Percentiles rank a stretch among this genome's conserved stretches.
phyloP scores from a whole-genome alignment of 1,284 basidiomycete genomes.

The Somion occarium region DNA sequence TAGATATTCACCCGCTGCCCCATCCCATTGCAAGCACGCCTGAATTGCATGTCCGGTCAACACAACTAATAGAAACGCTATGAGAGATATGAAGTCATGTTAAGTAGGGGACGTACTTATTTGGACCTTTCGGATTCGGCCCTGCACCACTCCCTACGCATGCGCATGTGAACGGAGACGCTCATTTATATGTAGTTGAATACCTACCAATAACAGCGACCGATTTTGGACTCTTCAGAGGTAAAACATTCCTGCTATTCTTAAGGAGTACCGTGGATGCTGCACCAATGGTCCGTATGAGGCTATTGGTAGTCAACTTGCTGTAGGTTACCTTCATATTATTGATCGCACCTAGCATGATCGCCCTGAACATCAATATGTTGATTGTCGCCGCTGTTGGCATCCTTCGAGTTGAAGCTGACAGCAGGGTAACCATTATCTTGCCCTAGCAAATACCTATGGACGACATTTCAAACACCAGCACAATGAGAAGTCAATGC shows the following conservation, averaged over 20 bases:
- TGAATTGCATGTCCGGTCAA: conserved; percentile 42
- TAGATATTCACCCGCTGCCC: conserved; percentile 37
- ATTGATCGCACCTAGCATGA: conserved; percentile 52
- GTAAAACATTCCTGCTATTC: conserved; percentile 50
- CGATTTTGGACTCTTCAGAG: conserved; percentile 36
- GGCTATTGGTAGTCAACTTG: conserved; percentile 22
- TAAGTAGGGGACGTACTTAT: conserved; percentile 32
- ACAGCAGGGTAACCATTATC: conserved; percentile 51
- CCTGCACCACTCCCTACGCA: conserved; percentile 49
- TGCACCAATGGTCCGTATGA: conserved; percentile 52
- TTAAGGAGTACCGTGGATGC: conserved; percentile 60
- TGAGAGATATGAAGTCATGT: conserved; percentile 16
- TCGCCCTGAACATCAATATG: conserved; percentile 37
- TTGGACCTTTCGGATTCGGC: conserved; percentile 50
- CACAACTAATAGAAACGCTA: conserved; percentile 27
- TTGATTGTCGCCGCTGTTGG: conserved; percentile 10
- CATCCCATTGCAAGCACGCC: conserved; percentile 67
- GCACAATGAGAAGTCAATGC: neutral
- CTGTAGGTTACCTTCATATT: neutral
- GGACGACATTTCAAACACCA: neutral
- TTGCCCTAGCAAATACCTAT: conserved; percentile 54
- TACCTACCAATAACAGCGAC: conserved; percentile 33
- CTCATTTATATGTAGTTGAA: conserved; percentile 9
- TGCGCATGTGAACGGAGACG: conserved; percentile 14
- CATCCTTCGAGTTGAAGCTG: conserved; percentile 33